Evolutionary conservation across 176 grass and related monocot genomes (phyloP), one percentile per base, ranked within the genome.

Genomic region (Guadua angustifolia): DNA sequence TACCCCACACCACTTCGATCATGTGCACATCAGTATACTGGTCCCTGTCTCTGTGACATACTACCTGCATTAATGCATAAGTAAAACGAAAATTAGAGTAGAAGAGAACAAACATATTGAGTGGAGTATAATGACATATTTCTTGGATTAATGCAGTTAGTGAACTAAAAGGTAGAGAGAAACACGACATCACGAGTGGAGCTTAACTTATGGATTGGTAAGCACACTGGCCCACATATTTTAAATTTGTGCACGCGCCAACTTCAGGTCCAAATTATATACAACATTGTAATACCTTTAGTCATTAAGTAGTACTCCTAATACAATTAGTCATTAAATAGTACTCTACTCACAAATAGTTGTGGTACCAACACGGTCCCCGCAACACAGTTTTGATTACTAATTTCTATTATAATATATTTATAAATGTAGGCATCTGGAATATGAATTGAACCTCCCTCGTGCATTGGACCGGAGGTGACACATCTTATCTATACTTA

Each of bases 91-190:
- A 75, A 83, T 71, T 83, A 46, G 14, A 65, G 44, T 82, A 70
- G 19, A 82, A 71, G 79, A 61, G 32, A 82, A 82, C 72, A 52
- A 61, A 6, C 64, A 43, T 44, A 61, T 69, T 82, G 53, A 77
- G 79, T 88, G 52, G 42, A 82, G 72, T 86, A 49, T 25, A 87
- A 60, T 69, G 71, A 21, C 63, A 76, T 47, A 87, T 69, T 24
- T 66, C 5, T 18, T 57, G 12, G 49, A 49, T 43, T 29, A 65
- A 22, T 49, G 69, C 10, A 21, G 75, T 57, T 33, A 57, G 29
- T 45, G 26, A 73, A 24, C 26, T 22, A 36, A 36, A 73, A 50
- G 8, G 56, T 62, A 73, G 11, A 22, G 15, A 5, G 2, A 22
- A 49, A 60, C 26, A 49, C 47, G 5, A 61, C 59, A 38, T 2